These are phyloP conservation scores for Lepidium sativum DNA, from an alignment of 345 rosid genomes.

Conservation along the genomic window DNA sequence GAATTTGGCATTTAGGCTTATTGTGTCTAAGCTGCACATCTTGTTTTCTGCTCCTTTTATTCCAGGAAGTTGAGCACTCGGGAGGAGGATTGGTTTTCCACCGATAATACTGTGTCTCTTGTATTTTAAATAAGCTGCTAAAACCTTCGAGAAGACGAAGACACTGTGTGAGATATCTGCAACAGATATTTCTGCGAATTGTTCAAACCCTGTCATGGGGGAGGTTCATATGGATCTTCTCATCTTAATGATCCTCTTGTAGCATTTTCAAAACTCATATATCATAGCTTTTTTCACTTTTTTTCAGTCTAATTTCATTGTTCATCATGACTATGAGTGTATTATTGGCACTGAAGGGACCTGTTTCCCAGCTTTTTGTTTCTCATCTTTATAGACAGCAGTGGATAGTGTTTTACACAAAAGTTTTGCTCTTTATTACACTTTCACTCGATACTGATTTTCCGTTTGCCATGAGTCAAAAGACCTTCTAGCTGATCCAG, in stretches of 20 bases:
- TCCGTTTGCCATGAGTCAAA: neutral
- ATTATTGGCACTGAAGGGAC: constrained; percentile 21
- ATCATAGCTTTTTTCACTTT: constrained; percentile 15
- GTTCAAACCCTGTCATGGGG: neutral
- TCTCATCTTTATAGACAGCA: neutral
- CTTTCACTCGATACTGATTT: neutral
- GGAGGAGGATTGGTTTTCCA: constrained; percentile 67
- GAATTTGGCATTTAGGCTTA: neutral
- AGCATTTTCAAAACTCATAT: constrained; percentile 16
- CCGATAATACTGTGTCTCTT: constrained; percentile 14
- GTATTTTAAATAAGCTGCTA: constrained; percentile 1
- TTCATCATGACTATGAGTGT: constrained; percentile 17
- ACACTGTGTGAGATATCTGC: constrained; percentile 11
- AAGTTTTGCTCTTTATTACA: neutral
- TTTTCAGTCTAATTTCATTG: constrained; percentile 14
- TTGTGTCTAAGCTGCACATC: neutral
- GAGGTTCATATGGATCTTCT: neutral
- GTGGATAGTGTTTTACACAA: neutral
- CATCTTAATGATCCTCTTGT: constrained; percentile 17
- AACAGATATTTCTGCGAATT: neutral
- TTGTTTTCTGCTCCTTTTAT: neutral
- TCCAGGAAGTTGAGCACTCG: constrained; percentile 90
- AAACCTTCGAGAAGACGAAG: neutral
- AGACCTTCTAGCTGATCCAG: neutral
- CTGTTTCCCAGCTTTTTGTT: constrained; percentile 15